Percentiles rank a stretch among this genome's conserved stretches.
Evolutionary conservation across 2,329 filamentous ascomycete genomes (phyloP).

Genomic region (Tolypocladium inflatum): DNA sequence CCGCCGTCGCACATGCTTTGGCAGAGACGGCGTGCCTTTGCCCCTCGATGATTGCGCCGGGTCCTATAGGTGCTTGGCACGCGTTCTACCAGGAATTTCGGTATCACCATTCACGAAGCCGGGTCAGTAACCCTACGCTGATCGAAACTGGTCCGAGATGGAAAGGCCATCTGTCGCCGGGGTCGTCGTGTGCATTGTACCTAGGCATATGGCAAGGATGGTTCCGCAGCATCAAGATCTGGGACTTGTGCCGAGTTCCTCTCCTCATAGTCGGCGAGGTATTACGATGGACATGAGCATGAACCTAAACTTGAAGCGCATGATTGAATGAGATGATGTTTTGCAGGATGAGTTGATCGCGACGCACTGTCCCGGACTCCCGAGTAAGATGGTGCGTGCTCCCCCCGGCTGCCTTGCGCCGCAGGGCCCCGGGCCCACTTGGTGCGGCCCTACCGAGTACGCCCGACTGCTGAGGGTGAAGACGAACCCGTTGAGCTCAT

Average conservation of each 20-base stretch:
- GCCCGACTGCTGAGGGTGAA: neutral
- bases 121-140: no score
- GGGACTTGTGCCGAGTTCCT: no score
- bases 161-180: no score
- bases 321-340: neutral
- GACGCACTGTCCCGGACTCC: neutral
- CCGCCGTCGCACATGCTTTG: neutral
- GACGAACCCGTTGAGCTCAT: neutral
- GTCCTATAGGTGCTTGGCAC: no score
- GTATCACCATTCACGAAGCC: no score
- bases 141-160: no score
- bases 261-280: neutral
- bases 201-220: no score
- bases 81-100: no score
- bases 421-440: neutral
- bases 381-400: no score
- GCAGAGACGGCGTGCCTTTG: no score
- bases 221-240: neutral
- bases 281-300: neutral
- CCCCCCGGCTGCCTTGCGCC: neutral
- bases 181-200: no score
- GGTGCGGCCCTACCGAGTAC: neutral
- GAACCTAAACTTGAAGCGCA: neutral
- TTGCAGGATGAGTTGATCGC: neutral
- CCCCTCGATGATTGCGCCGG: neutral